Percentiles rank a stretch among this genome's conserved stretches.
phyloP scores from a whole-genome alignment of 2,329 filamentous ascomycete species.

The Aspergillus amoenus region DNA sequence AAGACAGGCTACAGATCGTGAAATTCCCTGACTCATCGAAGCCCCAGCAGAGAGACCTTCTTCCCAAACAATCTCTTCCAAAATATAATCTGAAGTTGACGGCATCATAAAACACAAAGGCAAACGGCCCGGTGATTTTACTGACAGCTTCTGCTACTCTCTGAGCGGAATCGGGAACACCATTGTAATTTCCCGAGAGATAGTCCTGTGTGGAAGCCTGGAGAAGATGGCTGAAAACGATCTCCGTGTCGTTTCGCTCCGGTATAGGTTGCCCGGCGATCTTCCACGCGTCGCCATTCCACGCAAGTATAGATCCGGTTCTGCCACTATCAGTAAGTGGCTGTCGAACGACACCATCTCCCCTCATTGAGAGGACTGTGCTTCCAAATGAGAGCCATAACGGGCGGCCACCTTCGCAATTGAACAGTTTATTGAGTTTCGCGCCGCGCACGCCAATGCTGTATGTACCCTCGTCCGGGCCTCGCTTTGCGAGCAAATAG shows the following conservation, averaged over 20 bases:
- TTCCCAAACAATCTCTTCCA: slow-evolving; percentile 81
- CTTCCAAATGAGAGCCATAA: slow-evolving; percentile 67
- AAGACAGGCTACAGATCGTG: slow-evolving; percentile 65
- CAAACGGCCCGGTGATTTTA: slow-evolving; percentile 76
- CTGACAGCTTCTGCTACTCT: slow-evolving; percentile 51
- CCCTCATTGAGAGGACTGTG: slow-evolving; percentile 88
- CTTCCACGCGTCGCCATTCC: slow-evolving; percentile 97
- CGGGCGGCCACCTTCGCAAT: slow-evolving; percentile 19
- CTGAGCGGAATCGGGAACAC: slow-evolving; percentile 18
- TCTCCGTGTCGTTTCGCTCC: slow-evolving; percentile 81
- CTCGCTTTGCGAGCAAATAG: slow-evolving; percentile 39
- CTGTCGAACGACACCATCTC: slow-evolving; percentile 68
- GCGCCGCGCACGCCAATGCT: slow-evolving; percentile 23
- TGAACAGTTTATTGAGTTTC: slow-evolving; percentile 6
- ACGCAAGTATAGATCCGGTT: slow-evolving; percentile 73
- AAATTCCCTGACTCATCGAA: slow-evolving; percentile 53
- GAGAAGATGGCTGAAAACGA: slow-evolving; percentile 63
- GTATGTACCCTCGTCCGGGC: slow-evolving; percentile 41
- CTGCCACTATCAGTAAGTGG: slow-evolving; percentile 61
- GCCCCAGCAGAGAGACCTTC: slow-evolving; percentile 71
- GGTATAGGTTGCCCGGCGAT: slow-evolving; percentile 57
- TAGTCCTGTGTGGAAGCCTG: slow-evolving; percentile 31
- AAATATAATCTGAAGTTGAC: slow-evolving; percentile 66
- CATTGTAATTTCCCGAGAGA: slow-evolving; percentile 6
- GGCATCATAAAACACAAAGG: slow-evolving; percentile 80